Conservation (phyloP, 805 yeast genomes). For the Tanozyma kutaoensis region DNA sequence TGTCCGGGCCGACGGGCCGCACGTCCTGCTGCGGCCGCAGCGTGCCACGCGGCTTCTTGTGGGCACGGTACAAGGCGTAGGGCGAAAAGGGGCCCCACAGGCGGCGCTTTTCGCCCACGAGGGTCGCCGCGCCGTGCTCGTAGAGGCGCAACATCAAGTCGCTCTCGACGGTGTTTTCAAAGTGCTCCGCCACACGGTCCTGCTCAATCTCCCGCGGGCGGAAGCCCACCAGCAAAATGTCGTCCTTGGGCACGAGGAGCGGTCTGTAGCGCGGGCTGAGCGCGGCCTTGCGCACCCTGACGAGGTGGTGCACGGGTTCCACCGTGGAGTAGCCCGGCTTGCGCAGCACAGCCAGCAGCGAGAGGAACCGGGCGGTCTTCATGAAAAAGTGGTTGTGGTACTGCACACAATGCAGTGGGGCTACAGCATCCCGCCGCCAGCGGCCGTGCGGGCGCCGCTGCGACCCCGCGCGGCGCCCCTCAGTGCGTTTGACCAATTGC, state of each 20-base stretch:
- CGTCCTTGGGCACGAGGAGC: conserved; percentile 52
- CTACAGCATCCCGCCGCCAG: not conserved
- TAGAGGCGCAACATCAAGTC: conserved; percentile 73
- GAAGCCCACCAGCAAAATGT: conserved; percentile 68
- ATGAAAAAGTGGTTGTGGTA: conserved; percentile 6
- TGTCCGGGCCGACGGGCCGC: conserved; percentile 48
- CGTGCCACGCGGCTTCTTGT: conserved; percentile 64
- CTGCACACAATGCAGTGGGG: not conserved
- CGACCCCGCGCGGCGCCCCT: not conserved
- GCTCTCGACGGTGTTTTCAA: conserved; percentile 55
- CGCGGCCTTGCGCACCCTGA: conserved; percentile 58
- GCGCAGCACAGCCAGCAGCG: conserved; percentile 35
- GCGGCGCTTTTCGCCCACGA: conserved; percentile 60
- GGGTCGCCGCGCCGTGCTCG: conserved; percentile 43
- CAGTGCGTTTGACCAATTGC: not conserved
- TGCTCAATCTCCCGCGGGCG: conserved; percentile 63
- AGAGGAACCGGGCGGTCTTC: conserved; percentile 15
- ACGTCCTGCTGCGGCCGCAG: conserved; percentile 64
- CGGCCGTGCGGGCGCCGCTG: not conserved
- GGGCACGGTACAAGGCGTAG: conserved; percentile 74
- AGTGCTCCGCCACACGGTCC: conserved; percentile 72
- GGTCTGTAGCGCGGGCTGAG: conserved; percentile 68
- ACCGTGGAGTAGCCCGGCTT: conserved; percentile 48
- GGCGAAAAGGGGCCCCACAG: conserved; percentile 84
- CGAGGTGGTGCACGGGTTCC: conserved; percentile 85